Conservation (phyloP, 2,329 filamentous ascomycete species). For the Xylariales sp. region DNA sequence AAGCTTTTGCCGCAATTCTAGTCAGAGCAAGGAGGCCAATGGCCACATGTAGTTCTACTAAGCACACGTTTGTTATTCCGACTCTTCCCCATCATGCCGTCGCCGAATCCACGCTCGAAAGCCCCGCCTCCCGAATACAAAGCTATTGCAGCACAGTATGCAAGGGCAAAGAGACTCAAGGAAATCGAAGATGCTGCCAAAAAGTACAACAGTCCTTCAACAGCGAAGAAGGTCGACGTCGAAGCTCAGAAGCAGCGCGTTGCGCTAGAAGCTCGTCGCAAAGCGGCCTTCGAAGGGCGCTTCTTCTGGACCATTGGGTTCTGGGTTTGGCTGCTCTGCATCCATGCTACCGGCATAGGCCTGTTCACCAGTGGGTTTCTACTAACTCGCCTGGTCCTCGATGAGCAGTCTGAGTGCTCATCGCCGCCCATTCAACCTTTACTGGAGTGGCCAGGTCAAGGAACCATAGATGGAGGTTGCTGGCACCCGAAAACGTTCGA, state of each 20-base stretch:
- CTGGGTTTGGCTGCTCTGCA: conserved; percentile 64
- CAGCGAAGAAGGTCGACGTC: conserved; percentile 28
- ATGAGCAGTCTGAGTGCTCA: conserved; percentile 68
- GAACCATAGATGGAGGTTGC: conserved; percentile 63
- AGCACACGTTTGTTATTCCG: neutral
- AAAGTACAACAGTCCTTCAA: conserved; percentile 12
- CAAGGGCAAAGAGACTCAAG: conserved; percentile 46
- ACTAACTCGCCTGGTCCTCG: conserved; percentile 76
- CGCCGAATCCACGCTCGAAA: conserved; percentile 20
- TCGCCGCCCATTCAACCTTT: conserved; percentile 60
- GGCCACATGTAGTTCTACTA: conserved; percentile 1
- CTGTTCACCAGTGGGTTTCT: conserved; percentile 96
- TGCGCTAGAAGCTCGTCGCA: conserved; percentile 43
- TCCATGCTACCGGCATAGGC: conserved; percentile 79
- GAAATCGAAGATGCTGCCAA: conserved; percentile 34
- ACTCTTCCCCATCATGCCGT: conserved; percentile 19
- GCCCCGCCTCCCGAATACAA: conserved; percentile 40
- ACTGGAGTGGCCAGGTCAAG: conserved; percentile 34
- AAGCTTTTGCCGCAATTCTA: too few species aligned
- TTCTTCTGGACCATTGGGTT: conserved; percentile 61
- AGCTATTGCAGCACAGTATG: conserved; percentile 49
- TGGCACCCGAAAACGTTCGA: conserved; percentile 96
- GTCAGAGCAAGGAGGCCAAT: conserved; percentile 5
- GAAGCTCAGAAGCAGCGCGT: conserved; percentile 39
- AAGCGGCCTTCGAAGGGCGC: conserved; percentile 44